phyloP scores from a whole-genome alignment of 768 basidiomycete species.

The Tremella yokohamensis region DNA sequence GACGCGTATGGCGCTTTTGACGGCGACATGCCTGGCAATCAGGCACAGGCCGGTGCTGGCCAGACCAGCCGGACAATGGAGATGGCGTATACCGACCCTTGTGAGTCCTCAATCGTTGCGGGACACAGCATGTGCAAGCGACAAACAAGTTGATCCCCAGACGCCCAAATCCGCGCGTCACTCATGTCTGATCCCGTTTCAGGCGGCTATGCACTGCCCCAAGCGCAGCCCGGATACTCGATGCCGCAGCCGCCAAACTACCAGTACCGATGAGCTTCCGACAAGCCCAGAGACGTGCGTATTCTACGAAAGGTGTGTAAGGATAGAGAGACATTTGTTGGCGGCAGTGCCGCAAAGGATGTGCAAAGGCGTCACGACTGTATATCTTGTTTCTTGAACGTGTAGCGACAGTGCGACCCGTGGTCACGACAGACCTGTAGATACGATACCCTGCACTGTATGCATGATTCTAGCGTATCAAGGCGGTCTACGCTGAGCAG shows the following conservation, averaged over 20 bases:
- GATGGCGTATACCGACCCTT: conserved; percentile 53
- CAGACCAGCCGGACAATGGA: conserved; percentile 82
- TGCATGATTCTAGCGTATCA: too few relatives aligned
- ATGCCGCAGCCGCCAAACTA: conserved; percentile 10
- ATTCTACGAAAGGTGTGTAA: too few relatives aligned
- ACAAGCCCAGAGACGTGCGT: too few relatives aligned
- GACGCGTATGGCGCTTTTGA: conserved; percentile 89
- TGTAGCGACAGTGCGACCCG: too few relatives aligned
- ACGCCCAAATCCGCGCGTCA: conserved; percentile 34
- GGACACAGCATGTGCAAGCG: background rate
- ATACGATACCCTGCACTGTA: too few relatives aligned
- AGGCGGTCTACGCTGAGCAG: too few relatives aligned
- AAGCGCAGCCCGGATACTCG: conserved; percentile 14
- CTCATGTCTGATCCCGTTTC: conserved; percentile 16
- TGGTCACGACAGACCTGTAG: too few relatives aligned
- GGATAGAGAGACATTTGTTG: too few relatives aligned
- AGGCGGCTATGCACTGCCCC: conserved; percentile 3
- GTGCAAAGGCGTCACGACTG: too few relatives aligned
- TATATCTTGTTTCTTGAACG: too few relatives aligned
- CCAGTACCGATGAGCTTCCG: conserved; percentile 2
- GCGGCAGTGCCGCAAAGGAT: too few relatives aligned
- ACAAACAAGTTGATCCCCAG: conserved; percentile 8
- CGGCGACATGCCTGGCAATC: conserved; percentile 68
- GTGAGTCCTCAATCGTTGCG: conserved; percentile 28
- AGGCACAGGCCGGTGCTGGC: conserved; percentile 37